A percentile compares a stretch with the other conserved stretches of the same genome.
Evolutionary conservation across 2,329 filamentous ascomycete genomes (phyloP).

Genomic region (Colletotrichum plurivorum): DNA sequence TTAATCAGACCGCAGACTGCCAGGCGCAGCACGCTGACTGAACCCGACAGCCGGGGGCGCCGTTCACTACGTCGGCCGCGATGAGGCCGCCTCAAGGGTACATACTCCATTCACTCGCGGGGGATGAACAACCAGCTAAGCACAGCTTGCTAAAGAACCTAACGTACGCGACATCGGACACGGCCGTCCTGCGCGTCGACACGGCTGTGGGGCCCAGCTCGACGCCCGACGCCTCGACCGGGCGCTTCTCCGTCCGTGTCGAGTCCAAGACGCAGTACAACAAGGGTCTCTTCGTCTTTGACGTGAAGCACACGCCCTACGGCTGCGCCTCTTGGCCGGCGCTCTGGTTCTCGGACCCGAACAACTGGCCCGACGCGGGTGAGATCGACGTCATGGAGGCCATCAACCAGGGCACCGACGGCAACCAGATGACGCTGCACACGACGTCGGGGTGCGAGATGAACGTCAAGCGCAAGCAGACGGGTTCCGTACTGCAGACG

Average conservation of each 20-base stretch:
- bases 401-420: slow-evolving; percentile 66
- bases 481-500: slow-evolving; percentile 56
- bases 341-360: slow-evolving; percentile 74
- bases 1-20: slow-evolving; percentile 15
- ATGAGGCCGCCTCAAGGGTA: slow-evolving; percentile 59
- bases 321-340: slow-evolving; percentile 77
- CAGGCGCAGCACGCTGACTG: slow-evolving; percentile 24
- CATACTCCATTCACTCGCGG: slow-evolving; percentile 35
- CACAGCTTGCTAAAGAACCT: slow-evolving; percentile 64
- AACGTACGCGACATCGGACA: slow-evolving; percentile 66
- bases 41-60: slow-evolving; percentile 58
- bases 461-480: slow-evolving; percentile 67
- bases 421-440: slow-evolving; percentile 74
- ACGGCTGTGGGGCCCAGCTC: slow-evolving; percentile 65
- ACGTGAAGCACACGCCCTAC: slow-evolving; percentile 73
- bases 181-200: slow-evolving; percentile 73
- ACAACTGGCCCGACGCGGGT: slow-evolving; percentile 74
- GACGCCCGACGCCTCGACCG: slow-evolving; percentile 66
- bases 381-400: slow-evolving; percentile 77
- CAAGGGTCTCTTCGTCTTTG: slow-evolving; percentile 77
- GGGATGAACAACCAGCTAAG: slow-evolving; percentile 2
- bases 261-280: slow-evolving; percentile 73
- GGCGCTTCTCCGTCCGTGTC: slow-evolving; percentile 75
- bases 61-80: slow-evolving; percentile 66
- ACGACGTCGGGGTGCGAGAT: slow-evolving; percentile 67